phyloP scores from a whole-genome alignment of 306 rosid genomes.

The Cyamopsis tetragonoloba region DNA sequence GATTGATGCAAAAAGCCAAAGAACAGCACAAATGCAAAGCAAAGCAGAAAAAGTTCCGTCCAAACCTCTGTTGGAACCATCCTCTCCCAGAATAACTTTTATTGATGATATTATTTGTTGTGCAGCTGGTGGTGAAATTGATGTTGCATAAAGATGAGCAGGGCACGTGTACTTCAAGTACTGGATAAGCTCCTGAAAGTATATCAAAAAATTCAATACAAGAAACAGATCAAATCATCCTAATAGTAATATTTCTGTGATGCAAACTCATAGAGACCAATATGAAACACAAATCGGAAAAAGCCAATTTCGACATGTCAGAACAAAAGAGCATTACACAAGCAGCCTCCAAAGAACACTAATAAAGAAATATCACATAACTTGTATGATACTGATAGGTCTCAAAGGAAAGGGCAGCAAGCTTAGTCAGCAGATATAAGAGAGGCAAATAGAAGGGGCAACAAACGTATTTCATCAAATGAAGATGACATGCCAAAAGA shows the following conservation, averaged over 20 bases:
- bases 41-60: neutral
- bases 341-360: neutral
- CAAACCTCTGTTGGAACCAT: constrained; percentile 86
- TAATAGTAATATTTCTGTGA: neutral
- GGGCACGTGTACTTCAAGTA: constrained; percentile 79
- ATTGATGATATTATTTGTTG: constrained; percentile 83
- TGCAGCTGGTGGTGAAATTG: constrained; percentile 93
- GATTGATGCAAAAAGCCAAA: neutral
- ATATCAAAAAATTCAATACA: constrained; percentile 10
- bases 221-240: constrained; percentile 1
- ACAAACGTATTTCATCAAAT: neutral
- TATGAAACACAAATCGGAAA: neutral
- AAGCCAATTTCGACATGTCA: neutral
- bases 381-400: neutral
- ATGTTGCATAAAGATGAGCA: constrained; percentile 90
- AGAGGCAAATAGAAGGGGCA: neutral
- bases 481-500: neutral
- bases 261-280: neutral
- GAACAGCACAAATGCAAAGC: neutral
- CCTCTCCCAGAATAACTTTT: constrained; percentile 85
- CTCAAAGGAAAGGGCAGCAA: neutral
- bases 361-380: neutral
- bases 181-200: constrained; percentile 64
- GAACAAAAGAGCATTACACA: neutral
- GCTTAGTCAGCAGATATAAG: neutral